Evolutionary conservation across 805 yeast genomes (phyloP), one percentile per base, ranked within the genome.

Genomic region (Pichia nanzhaoensis): DNA sequence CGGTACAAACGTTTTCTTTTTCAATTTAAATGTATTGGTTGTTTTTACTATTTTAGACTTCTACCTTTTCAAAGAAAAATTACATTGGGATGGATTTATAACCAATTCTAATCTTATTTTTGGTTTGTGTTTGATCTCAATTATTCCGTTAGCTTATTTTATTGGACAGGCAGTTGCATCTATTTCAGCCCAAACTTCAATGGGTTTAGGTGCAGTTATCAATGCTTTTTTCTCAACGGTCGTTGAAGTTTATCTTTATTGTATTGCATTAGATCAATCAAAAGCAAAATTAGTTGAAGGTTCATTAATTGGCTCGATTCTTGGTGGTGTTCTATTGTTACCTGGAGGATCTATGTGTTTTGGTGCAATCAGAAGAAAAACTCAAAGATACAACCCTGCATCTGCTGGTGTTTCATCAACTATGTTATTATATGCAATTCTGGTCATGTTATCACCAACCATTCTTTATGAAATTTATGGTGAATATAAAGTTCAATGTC

Each of bases 91-190:
- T 13, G 42, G 62, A 2, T 62, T 77, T 56, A 55, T 79, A 44
- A 80, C 91, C 1, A 69, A 80, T 55, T 77, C 89, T 17, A 70
- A 80, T 0, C 64, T 80, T 19, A 74, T 88, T 37, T 93, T 93
- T 57, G 69, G 78, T 37, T 66, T 88, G 16, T 84, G 96, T 61
- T 66, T 93, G 47, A 71, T 84, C 40, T 85, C 96, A 1, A 87
- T 93, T 47, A 77, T 93, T 32, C 99, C 99, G 6, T 70, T 93
- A 53, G 98, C 99, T 0, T 91, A 93, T 60, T 93, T 89, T 65
- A 90, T 93, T 55, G 99, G 99, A 3, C 98, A 91, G 64, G 98
- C 98, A 5, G 99, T 93, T n/a, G 99, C 99, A 0, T 90, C 98
- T 2, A 93, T 93, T 48, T 85, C 96, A 6, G 98, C 99, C 0